Evolutionary conservation across 2,329 filamentous ascomycete species (phyloP).

Genomic region (Tetracladium maxilliforme): DNA sequence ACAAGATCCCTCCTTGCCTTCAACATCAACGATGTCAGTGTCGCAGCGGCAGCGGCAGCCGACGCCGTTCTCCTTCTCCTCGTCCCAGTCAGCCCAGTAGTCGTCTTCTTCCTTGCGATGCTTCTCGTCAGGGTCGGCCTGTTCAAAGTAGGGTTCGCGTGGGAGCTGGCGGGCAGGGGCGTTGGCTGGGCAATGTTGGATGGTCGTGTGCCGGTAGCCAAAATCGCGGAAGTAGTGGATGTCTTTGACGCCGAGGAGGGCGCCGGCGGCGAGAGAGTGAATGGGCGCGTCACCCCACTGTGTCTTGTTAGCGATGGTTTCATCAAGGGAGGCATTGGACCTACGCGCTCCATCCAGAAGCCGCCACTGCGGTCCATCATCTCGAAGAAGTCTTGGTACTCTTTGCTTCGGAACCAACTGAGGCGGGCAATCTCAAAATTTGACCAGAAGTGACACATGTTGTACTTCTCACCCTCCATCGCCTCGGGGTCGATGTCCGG

Average conservation of each 20-base stretch:
- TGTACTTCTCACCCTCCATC: conserved; percentile 97
- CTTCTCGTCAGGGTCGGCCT: conserved; percentile 67
- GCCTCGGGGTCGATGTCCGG: conserved; percentile 76
- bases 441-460: conserved; percentile 99
- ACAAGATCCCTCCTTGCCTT: conserved; percentile 94
- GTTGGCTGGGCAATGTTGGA: conserved; percentile 95
- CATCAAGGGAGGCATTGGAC: conserved; percentile 14
- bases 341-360: conserved; percentile 97
- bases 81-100: conserved; percentile 85
- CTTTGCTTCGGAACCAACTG: conserved; percentile 92
- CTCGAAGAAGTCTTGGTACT: conserved; percentile 95
- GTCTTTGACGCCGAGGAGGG: conserved; percentile 64
- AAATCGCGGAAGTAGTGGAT: conserved; percentile 99
- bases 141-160: conserved; percentile 67
- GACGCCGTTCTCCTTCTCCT: conserved; percentile 86
- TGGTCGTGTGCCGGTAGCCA: conserved; percentile 95
- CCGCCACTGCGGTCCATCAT: conserved; percentile 98
- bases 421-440: conserved; percentile 96
- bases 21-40: conserved; percentile 92
- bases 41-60: conserved; percentile 95
- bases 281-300: conserved; percentile 98
- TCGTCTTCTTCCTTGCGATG: conserved; percentile 83
- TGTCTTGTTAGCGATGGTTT: conserved; percentile 12
- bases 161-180: conserved; percentile 77
- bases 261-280: conserved; percentile 89